phyloP scores from a whole-genome alignment of 1,139 yeast genomes.

The Geotrichum europaeum region DNA sequence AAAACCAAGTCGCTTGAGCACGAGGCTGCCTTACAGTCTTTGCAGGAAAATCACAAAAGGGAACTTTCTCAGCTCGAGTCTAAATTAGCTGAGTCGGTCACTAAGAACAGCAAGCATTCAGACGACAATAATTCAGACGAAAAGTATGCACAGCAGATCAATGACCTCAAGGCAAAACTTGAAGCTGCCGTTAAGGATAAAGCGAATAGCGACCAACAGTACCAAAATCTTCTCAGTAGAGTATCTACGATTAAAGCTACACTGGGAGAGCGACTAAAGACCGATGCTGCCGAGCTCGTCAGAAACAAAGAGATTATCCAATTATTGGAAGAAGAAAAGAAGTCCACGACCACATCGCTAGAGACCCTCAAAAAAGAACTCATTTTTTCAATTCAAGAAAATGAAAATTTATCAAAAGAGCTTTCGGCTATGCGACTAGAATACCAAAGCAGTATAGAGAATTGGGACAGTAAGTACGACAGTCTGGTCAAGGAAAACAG shows the following conservation, averaged over 20 bases:
- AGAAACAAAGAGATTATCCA: conserved; percentile 34
- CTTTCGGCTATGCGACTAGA: conserved; percentile 45
- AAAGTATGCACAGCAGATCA: not conserved
- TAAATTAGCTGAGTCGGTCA: not conserved
- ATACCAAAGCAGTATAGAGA: conserved; percentile 34
- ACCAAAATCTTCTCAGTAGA: conserved; percentile 67
- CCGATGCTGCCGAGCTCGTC: conserved; percentile 40
- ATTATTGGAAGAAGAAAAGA: conserved; percentile 28
- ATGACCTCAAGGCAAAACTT: conserved; percentile 8
- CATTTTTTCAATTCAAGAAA: conserved; percentile 54
- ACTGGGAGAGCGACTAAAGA: conserved; percentile 59
- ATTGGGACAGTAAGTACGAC: conserved; percentile 40
- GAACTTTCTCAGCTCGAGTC: not conserved
- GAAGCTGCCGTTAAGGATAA: conserved; percentile 31
- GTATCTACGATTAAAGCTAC: conserved; percentile 77
- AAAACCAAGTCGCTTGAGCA: not conserved
- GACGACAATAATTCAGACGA: conserved; percentile 1
- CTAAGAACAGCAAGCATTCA: not conserved
- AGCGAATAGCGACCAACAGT: conserved; percentile 62
- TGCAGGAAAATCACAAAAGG: not conserved
- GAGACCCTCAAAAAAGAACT: conserved; percentile 48
- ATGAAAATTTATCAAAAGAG: conserved; percentile 54
- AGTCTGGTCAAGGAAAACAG: conserved; percentile 14
- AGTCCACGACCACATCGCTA: conserved; percentile 13
- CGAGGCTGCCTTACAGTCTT: not conserved